Conservation (phyloP, 306 rosid genomes). For the Lotus japonicus region DNA sequence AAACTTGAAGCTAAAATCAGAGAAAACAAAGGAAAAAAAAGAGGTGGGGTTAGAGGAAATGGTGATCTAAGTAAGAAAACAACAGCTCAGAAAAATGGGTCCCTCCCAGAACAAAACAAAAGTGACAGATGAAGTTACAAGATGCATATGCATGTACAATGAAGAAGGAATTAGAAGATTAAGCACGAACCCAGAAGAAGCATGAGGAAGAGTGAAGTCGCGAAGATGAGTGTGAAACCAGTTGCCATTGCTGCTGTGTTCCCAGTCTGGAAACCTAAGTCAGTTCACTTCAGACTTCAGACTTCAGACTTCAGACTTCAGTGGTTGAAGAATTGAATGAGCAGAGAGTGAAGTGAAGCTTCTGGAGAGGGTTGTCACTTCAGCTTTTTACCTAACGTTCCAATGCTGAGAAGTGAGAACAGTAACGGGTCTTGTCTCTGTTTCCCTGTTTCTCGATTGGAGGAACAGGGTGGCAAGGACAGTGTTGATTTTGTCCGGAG, state of each 20-base stretch:
- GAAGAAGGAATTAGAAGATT: not conserved
- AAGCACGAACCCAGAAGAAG: constrained; percentile 64
- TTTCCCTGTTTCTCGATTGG: not conserved
- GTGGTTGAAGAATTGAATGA: no score
- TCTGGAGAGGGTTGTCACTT: no score
- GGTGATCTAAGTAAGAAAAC: constrained; percentile 12
- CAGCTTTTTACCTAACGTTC: constrained; percentile 5
- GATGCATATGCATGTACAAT: no score
- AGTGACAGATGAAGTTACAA: not conserved
- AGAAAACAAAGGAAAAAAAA: not conserved
- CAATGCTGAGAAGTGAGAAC: constrained; percentile 16
- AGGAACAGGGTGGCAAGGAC: not conserved
- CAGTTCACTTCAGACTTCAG: no score
- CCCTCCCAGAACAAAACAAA: not conserved
- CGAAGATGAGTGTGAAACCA: constrained; percentile 31
- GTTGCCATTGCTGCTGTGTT: constrained; percentile 29
- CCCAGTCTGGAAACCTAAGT: no score
- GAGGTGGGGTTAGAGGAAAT: not conserved
- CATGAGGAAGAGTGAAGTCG: constrained; percentile 37
- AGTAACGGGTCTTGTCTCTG: constrained; percentile 49
- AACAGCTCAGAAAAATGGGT: not conserved
- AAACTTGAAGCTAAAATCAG: not conserved
- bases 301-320: no score
- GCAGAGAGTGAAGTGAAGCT: no score
- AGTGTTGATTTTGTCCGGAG: not conserved